Base-by-base conservation (phyloP, 805 yeast species). In the Hanseniaspora hatyaiensis region DNA sequence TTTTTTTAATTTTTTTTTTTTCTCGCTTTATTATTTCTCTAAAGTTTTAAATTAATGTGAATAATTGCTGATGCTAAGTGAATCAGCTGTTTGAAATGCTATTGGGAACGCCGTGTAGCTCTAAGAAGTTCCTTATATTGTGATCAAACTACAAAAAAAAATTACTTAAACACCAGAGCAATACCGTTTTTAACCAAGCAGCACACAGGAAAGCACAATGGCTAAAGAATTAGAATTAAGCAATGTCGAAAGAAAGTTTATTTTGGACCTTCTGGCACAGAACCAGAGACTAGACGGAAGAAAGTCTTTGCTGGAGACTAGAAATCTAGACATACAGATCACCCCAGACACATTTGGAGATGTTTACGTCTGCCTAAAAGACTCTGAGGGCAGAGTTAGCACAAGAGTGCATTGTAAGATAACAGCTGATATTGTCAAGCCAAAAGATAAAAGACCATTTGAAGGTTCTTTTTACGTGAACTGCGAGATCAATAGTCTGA, bases 401-500 rank as follows among this genome's bases (percentile, higher is more conserved):
- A 88, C 97, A 4, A 50, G 61, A 50, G 61, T 63, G 0, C 64
- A 61, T 32, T 59, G 63, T 19, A 63, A 75, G 55, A 78, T 89
- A 4, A 77, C 87, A 15, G 82, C 94, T 9, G 80, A 77, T 45
- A 78, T 92, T 12, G 71, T 75, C 3, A 74, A 75, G 50, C 98
- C 98, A 0, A 80, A 72, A 53, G 95, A 86, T 42, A 94, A 88
- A 54, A 71, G 95, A 47, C 96, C 96, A 0, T 89, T 85, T 60
- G 98, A 92, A 63, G 98, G 98, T 1, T 57, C 82, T 3, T 87
- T 92, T 60, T 69, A 74, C 20, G 87, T 92, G 12, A 75, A 82
- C 42, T 82, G 95, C 2, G 97, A 92, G 57, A 77, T 84, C 36
- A 75, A 87, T 18, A 84, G 96, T 13, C 81, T 89, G 86, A 95